These are phyloP conservation scores for Arthrobotrys entomopaga DNA, from an alignment of 2,329 filamentous ascomycete genomes.

Conservation along the genomic window DNA sequence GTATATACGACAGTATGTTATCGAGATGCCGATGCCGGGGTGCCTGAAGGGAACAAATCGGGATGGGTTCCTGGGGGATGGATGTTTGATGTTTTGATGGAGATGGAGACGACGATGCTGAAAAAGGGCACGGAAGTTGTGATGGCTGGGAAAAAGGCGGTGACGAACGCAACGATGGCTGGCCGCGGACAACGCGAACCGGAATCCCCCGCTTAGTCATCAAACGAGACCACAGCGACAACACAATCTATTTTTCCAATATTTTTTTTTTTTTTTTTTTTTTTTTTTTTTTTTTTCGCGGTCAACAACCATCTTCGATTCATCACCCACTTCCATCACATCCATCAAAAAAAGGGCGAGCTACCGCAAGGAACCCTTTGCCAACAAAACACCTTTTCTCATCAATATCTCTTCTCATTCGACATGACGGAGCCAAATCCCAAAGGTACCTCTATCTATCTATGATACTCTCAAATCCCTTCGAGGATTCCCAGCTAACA, in stretches of 20 bases:
- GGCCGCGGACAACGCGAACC: neutral
- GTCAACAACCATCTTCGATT: constrained; percentile 23
- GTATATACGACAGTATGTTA: constrained; percentile 26
- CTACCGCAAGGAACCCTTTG: constrained; percentile 64
- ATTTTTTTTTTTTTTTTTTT: constrained; percentile 24
- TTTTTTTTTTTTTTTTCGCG: constrained; percentile 16
- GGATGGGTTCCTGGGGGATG: constrained; percentile 9
- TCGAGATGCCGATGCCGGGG: constrained; percentile 14
- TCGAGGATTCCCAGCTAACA: constrained; percentile 14
- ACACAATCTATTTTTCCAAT: constrained; percentile 18
- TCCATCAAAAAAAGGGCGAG: constrained; percentile 62
- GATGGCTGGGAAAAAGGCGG: constrained; percentile 45
- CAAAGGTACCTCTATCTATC: constrained; percentile 54
- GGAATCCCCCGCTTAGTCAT: constrained; percentile 32
- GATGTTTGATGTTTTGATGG: constrained; percentile 11
- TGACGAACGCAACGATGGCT: constrained; percentile 27
- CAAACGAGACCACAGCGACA: constrained; percentile 19
- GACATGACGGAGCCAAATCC: constrained; percentile 57
- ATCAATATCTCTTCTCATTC: constrained; percentile 8
- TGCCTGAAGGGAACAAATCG: neutral
- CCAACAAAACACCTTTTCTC: constrained; percentile 14
- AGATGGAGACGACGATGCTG: constrained; percentile 31
- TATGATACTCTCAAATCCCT: neutral
- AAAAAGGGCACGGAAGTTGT: constrained; percentile 47
- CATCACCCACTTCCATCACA: constrained; percentile 47